Evolutionary conservation across 305 asterid genomes (phyloP).

Genomic region (Euphrasia arctica): DNA sequence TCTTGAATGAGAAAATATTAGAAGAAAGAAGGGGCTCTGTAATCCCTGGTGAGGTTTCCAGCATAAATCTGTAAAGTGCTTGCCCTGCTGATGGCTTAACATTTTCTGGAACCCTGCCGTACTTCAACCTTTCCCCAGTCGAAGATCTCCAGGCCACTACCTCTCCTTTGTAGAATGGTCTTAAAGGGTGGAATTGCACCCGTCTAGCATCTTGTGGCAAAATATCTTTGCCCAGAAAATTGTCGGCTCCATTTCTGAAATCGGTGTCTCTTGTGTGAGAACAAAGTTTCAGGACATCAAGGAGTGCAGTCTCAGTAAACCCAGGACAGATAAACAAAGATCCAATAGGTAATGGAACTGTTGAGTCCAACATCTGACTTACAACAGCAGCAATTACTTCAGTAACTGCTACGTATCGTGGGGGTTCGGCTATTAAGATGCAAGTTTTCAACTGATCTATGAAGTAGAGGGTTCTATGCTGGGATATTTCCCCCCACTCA

Average conservation of each 20-base stretch:
- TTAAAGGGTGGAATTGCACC: slow-evolving; percentile 90
- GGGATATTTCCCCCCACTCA: slow-evolving; percentile 63
- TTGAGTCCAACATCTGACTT: slow-evolving; percentile 73
- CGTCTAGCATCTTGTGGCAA: slow-evolving; percentile 82
- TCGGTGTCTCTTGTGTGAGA: slow-evolving; percentile 45
- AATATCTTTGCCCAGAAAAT: slow-evolving; percentile 69
- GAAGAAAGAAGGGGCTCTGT: slow-evolving; percentile 68
- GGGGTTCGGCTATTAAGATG: slow-evolving; percentile 80
- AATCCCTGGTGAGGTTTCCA: slow-evolving; percentile 70
- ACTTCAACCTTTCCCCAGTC: slow-evolving; percentile 82
- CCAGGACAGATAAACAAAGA: slow-evolving; percentile 74
- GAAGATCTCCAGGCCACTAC: slow-evolving; percentile 91
- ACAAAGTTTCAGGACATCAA: slow-evolving; percentile 62
- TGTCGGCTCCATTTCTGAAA: slow-evolving; percentile 37
- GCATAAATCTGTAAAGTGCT: slow-evolving; percentile 72
- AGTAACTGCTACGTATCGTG: slow-evolving; percentile 57
- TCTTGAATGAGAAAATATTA: slow-evolving; percentile 82
- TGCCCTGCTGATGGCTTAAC: slow-evolving; percentile 91
- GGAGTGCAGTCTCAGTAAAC: slow-evolving; percentile 56
- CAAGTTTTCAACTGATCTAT: slow-evolving; percentile 53
- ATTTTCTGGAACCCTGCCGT: slow-evolving; percentile 84
- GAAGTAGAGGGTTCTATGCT: slow-evolving; percentile 70
- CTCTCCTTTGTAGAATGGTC: slow-evolving; percentile 93
- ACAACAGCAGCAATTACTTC: slow-evolving; percentile 70
- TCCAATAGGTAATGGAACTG: slow-evolving; percentile 72